Base-by-base conservation (phyloP, 129 eudicot genomes). In the Escallonia rubra region DNA sequence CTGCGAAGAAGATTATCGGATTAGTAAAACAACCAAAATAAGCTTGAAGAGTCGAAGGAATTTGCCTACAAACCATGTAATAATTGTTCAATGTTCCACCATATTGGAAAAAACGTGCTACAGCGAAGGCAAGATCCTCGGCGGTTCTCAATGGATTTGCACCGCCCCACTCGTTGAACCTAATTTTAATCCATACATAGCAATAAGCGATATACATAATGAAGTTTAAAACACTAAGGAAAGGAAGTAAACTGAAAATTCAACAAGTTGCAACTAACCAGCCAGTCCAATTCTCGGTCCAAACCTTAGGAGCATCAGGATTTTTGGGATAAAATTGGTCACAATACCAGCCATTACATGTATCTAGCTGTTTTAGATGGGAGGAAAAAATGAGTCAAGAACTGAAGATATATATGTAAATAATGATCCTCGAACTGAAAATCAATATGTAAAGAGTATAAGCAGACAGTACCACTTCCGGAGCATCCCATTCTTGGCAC, bases 211-310 rank as follows among this genome's bases (percentile, higher is more conserved):
- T 16, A 38, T 11, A 9, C 3, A 10, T 7, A 52, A 45, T 9
- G 40, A 8, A 23, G 38, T 6, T 4, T 46, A 8, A 41, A 5
- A 9, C 5, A 65, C 16, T 13, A 57, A 6, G 4, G 41, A 13
- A 11, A 40, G 23, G 41, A 23, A 15, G 34, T 34, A 34, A 63
- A 6, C 47, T 2, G 4, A 38, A n/a, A 43, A 39, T 11, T 6
- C 45, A 43, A 1, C 7, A 43, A 43, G 4, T 15, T 2, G 41
- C n/a, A 48, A 47, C 59, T 53, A 45, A 83, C 84, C 86, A 81
- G 53, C 86, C 90, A 55, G 73, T 64, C 90, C 90, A 84, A 10
- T 66, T 71, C 67, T 85, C 90, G 39, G 86, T 75, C 82, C 77
- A 85, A 52, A 78, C 71, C 65, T 77, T 85, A 2, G 90, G 90